phyloP scores from a whole-genome alignment of 2,329 filamentous ascomycete genomes.

The Teratosphaeria pseudoeucalypti region DNA sequence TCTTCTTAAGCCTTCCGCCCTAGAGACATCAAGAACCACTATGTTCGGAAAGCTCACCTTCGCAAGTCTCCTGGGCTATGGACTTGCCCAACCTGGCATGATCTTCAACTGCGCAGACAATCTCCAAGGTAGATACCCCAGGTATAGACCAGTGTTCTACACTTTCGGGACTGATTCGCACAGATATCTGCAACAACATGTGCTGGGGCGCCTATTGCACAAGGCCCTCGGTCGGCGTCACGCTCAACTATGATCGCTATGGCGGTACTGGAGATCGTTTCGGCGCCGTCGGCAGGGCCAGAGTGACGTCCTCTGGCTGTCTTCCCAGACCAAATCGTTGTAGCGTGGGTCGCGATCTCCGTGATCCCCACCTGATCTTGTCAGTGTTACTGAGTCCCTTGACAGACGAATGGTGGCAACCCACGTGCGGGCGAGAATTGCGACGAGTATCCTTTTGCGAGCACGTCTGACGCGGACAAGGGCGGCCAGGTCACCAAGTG shows the following conservation, averaged over 20 bases:
- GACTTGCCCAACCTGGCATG: neutral
- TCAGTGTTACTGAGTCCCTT: neutral
- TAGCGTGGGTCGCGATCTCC: neutral
- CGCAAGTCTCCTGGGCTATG: neutral
- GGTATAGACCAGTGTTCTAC: neutral
- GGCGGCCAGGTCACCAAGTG: constrained; percentile 1
- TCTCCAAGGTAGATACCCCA: neutral
- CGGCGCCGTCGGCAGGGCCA: neutral
- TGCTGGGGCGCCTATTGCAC: constrained; percentile 1
- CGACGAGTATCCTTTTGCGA: constrained; percentile 1
- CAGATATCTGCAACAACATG: constrained; percentile 1
- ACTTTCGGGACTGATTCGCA: neutral
- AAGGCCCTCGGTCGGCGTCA: neutral
- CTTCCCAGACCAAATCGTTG: neutral
- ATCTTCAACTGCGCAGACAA: constrained; percentile 1
- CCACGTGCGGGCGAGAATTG: neutral
- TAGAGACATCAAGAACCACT: neutral
- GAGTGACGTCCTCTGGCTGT: neutral
- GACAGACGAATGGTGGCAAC: neutral
- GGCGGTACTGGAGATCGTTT: neutral
- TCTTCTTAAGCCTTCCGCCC: neutral
- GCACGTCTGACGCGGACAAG: constrained; percentile 1
- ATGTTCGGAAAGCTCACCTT: neutral
- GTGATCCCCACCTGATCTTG: neutral
- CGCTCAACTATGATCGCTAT: constrained; percentile 1